phyloP scores from a whole-genome alignment of 805 yeast species.

The Pichia nakasei region DNA sequence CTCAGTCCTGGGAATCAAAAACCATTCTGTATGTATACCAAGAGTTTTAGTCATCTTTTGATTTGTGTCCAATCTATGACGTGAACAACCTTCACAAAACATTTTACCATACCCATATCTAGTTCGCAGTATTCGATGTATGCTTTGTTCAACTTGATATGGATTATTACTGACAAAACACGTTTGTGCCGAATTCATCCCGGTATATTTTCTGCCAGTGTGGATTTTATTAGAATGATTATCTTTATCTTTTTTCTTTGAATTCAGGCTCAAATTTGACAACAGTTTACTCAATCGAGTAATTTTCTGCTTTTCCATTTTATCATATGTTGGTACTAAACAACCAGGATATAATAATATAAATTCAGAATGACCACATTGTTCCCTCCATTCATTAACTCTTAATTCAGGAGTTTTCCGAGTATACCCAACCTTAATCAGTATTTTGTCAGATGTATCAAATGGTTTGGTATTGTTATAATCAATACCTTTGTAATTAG shows the following conservation, averaged over 20 bases:
- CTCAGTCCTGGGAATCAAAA: conserved; percentile 39
- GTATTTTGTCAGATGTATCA: conserved; percentile 30
- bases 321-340: conserved; percentile 1
- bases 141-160: conserved; percentile 30
- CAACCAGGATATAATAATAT: conserved; percentile 30
- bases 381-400: conserved; percentile 42
- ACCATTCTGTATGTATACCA: conserved; percentile 46
- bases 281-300: not conserved
- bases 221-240: not conserved
- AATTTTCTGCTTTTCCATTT: not conserved
- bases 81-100: conserved; percentile 38
- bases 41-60: not conserved
- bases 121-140: conserved; percentile 32
- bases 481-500: conserved; percentile 8
- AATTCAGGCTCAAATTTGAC: not conserved
- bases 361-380: conserved; percentile 38
- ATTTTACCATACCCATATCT: conserved; percentile 41
- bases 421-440: conserved; percentile 49
- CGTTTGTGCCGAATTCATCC: conserved; percentile 7
- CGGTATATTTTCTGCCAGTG: conserved; percentile 2
- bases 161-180: conserved; percentile 33
- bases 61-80: conserved; percentile 1
- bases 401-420: conserved; percentile 35
- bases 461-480: conserved; percentile 27
- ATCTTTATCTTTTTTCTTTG: not conserved